These are phyloP conservation scores for Candida nitratophila DNA, from an alignment of 805 yeast species.

Conservation along the genomic window DNA sequence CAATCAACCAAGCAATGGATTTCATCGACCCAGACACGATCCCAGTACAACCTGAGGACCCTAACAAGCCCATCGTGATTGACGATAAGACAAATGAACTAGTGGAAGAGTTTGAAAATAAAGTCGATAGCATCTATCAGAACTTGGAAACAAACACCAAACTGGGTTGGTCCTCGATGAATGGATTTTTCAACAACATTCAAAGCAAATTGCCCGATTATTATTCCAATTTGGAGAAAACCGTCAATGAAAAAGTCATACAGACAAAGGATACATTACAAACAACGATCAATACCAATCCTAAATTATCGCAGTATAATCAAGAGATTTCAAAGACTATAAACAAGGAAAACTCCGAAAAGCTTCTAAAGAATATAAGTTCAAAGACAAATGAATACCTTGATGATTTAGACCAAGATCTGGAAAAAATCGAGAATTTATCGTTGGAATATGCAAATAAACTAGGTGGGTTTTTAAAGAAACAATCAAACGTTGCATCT, in stretches of 20 bases:
- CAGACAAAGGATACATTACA: slow-evolving; percentile 1
- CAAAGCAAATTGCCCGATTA: slow-evolving; percentile 27
- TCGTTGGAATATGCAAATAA: slow-evolving; percentile 56
- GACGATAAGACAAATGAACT: slow-evolving; percentile 48
- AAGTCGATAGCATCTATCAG: slow-evolving; percentile 31
- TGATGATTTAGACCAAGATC: slow-evolving; percentile 64
- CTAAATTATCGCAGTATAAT: too few relatives aligned
- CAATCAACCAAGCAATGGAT: slow-evolving; percentile 16
- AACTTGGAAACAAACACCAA: slow-evolving; percentile 35
- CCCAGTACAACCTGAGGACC: neutral
- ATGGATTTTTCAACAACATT: slow-evolving; percentile 27
- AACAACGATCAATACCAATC: neutral
- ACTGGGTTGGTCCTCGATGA: slow-evolving; percentile 27
- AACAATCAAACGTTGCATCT: slow-evolving; percentile 10
- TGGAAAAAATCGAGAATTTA: slow-evolving; percentile 65
- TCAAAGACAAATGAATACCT: slow-evolving; percentile 53
- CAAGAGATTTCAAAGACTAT: slow-evolving; percentile 6
- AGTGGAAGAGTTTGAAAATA: slow-evolving; percentile 45
- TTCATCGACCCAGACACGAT: slow-evolving; percentile 19
- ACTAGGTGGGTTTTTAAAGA: slow-evolving; percentile 47
- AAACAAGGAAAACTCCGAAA: slow-evolving; percentile 10
- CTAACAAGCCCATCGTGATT: neutral
- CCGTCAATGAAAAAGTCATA: slow-evolving; percentile 5
- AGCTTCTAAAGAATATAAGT: slow-evolving; percentile 19
- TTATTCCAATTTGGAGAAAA: slow-evolving; percentile 18